Evolutionary conservation across 495 filamentous ascomycete genomes (phyloP).

Genomic region (Melanomma pulvis-pyrius): DNA sequence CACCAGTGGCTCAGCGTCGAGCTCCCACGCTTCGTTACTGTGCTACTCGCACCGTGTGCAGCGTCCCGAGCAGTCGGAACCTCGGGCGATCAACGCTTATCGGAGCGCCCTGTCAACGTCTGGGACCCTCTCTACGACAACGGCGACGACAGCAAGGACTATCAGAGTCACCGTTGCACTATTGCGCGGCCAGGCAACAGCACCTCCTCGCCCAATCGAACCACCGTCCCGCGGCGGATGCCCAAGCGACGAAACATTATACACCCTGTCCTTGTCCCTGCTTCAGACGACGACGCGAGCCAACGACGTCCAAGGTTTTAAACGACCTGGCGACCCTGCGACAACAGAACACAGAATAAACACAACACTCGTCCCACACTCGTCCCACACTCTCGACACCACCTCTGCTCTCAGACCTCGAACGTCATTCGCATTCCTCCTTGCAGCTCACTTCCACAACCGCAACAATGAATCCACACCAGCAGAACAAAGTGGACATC

Average conservation of each 20-base stretch:
- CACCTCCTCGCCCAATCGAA: slow-evolving; percentile 26
- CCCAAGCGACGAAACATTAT: slow-evolving; percentile 34
- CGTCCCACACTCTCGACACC: not conserved
- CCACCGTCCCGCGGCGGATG: slow-evolving; percentile 7
- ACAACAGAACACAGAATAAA: slow-evolving; percentile 35
- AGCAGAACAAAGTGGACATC: slow-evolving; percentile 96
- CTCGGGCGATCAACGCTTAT: slow-evolving; percentile 34
- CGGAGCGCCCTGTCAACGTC: slow-evolving; percentile 1
- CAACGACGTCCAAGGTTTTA: slow-evolving; percentile 25
- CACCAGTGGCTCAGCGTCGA: not conserved
- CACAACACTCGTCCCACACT: slow-evolving; percentile 17
- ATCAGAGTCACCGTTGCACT: not conserved
- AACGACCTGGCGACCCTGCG: slow-evolving; percentile 14
- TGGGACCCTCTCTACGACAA: not conserved
- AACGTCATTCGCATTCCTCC: slow-evolving; percentile 21
- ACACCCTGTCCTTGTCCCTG: slow-evolving; percentile 34
- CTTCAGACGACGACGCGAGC: slow-evolving; percentile 18
- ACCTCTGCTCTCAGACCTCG: not conserved
- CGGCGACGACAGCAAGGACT: not conserved
- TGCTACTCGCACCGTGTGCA: slow-evolving; percentile 8
- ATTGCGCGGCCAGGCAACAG: slow-evolving; percentile 26
- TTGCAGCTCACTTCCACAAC: slow-evolving; percentile 36
- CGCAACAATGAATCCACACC: slow-evolving; percentile 81
- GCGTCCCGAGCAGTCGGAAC: slow-evolving; percentile 31
- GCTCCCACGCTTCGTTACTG: not conserved